phyloP scores from a whole-genome alignment of 352 stramenopile species.

The Phytophthora aleatoria region DNA sequence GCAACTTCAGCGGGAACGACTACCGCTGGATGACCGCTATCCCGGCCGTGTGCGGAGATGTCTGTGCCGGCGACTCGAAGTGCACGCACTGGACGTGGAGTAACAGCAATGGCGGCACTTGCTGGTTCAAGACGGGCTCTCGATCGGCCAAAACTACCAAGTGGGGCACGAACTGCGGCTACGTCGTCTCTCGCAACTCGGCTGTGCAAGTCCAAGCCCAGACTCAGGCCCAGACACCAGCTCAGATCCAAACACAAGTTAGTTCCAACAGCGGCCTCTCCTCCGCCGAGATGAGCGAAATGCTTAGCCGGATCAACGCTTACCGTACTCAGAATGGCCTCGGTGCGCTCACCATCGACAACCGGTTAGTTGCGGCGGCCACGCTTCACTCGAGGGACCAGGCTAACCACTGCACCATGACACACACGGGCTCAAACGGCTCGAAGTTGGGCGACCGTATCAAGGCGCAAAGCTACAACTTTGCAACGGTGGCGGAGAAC shows the following conservation, averaged over 20 bases:
- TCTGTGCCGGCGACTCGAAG: constrained; percentile 33
- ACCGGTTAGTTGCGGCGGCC: constrained; percentile 38
- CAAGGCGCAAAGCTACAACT: constrained; percentile 39
- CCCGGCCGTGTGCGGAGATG: constrained; percentile 36
- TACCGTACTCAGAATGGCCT: constrained; percentile 50
- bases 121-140: constrained; percentile 47
- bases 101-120: constrained; percentile 37
- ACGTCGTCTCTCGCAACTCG: constrained; percentile 36
- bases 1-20: constrained; percentile 42
- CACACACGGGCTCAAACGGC: constrained; percentile 47
- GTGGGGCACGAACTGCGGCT: constrained; percentile 40
- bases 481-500: constrained; percentile 44
- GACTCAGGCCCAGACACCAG: not conserved
- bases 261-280: constrained; percentile 37
- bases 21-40: constrained; percentile 31
- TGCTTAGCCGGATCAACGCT: constrained; percentile 56
- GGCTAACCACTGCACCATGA: constrained; percentile 49
- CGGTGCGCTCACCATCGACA: constrained; percentile 47
- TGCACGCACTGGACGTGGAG: constrained; percentile 56
- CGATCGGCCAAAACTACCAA: constrained; percentile 22
- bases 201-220: constrained; percentile 4
- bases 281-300: constrained; percentile 34
- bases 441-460: constrained; percentile 39
- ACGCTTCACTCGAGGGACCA: constrained; percentile 51
- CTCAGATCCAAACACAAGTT: constrained; percentile 9